Evolutionary conservation across 116 monocot species (phyloP).

Genomic region (Zostera marina): DNA sequence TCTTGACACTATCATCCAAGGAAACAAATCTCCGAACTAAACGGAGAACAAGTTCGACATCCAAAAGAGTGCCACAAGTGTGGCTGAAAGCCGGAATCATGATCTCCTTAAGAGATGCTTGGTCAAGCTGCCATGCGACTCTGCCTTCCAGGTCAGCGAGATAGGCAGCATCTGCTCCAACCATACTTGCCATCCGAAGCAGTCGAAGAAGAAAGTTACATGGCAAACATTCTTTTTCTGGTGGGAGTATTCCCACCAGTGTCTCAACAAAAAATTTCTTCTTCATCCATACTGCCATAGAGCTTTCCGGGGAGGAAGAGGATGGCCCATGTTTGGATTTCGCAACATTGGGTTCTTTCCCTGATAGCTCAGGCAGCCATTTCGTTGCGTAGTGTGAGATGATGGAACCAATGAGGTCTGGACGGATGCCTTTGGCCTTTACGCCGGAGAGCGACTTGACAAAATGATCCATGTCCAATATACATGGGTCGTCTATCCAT

Average conservation of each 20-base stretch:
- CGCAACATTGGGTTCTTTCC: not conserved
- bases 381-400: slow-evolving; percentile 51
- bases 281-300: slow-evolving; percentile 63
- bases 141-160: slow-evolving; percentile 40
- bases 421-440: slow-evolving; percentile 34
- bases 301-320: slow-evolving; percentile 22
- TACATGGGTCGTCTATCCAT: slow-evolving; percentile 29
- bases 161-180: slow-evolving; percentile 27
- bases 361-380: slow-evolving; percentile 69
- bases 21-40: slow-evolving; percentile 30
- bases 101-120: slow-evolving; percentile 45
- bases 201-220: slow-evolving; percentile 53
- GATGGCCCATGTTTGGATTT: not conserved
- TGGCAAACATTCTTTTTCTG: slow-evolving; percentile 34
- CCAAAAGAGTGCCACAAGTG: slow-evolving; percentile 55
- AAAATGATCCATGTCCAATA: slow-evolving; percentile 46
- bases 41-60: slow-evolving; percentile 45
- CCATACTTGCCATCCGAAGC: slow-evolving; percentile 56
- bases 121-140: slow-evolving; percentile 44
- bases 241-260: slow-evolving; percentile 37
- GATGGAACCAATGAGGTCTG: slow-evolving; percentile 45
- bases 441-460: slow-evolving; percentile 30
- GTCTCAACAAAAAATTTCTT: slow-evolving; percentile 51
- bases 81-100: slow-evolving; percentile 89
- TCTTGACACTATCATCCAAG: slow-evolving; percentile 17